A percentile compares a stretch with the other conserved stretches of the same genome.
phyloP scores from a whole-genome alignment of 176 grass and related monocot genomes.

The Musa beccarii region DNA sequence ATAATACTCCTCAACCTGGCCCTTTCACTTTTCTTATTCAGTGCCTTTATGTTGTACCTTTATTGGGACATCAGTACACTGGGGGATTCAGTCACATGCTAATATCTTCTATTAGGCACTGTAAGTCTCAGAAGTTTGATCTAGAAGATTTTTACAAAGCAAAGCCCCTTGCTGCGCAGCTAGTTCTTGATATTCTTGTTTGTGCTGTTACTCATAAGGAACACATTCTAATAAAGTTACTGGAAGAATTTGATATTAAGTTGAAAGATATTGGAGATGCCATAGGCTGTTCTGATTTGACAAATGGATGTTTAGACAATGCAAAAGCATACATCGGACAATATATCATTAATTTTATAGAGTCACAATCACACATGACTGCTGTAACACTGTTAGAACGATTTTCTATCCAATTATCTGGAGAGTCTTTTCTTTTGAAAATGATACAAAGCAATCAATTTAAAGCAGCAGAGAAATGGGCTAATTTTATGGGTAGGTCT shows the following conservation, averaged over 20 bases:
- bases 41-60: slow-evolving; percentile 75
- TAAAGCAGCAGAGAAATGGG: slow-evolving; percentile 66
- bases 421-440: slow-evolving; percentile 52
- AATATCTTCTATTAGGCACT: slow-evolving; percentile 61
- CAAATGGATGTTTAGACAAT: slow-evolving; percentile 32
- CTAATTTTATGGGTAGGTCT: slow-evolving; percentile 64
- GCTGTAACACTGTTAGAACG: slow-evolving; percentile 60
- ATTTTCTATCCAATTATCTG: slow-evolving; percentile 51
- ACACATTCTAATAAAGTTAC: slow-evolving; percentile 73
- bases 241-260: slow-evolving; percentile 74
- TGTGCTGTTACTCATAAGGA: slow-evolving; percentile 58
- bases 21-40: slow-evolving; percentile 90
- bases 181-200: slow-evolving; percentile 60
- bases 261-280: slow-evolving; percentile 62
- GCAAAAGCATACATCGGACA: slow-evolving; percentile 39
- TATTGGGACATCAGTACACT: slow-evolving; percentile 53
- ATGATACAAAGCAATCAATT: slow-evolving; percentile 62
- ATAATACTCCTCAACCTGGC: slow-evolving; percentile 69
- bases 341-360: slow-evolving; percentile 35
- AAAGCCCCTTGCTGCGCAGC: slow-evolving; percentile 46
- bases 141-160: slow-evolving; percentile 64
- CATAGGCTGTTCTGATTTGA: slow-evolving; percentile 43
- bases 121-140: slow-evolving; percentile 41
- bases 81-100: slow-evolving; percentile 94
- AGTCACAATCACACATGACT: slow-evolving; percentile 58